Percentiles rank a stretch among this genome's conserved stretches.
Conservation (phyloP, 345 rosid genomes). For the Citrus maxima region DNA sequence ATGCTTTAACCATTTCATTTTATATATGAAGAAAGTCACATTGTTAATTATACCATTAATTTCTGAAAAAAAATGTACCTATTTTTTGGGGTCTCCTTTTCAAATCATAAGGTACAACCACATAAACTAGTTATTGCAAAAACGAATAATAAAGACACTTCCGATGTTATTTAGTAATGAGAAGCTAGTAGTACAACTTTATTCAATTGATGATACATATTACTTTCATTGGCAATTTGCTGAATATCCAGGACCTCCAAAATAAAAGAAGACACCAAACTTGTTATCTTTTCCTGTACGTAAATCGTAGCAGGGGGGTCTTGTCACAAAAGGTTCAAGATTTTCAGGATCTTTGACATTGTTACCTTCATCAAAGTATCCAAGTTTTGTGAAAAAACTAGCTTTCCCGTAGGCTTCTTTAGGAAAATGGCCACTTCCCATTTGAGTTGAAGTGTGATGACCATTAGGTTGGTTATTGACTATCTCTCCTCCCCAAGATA, state of each 20-base stretch:
- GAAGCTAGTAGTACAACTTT: neutral
- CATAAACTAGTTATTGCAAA: no score
- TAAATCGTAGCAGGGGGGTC: neutral
- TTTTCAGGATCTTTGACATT: neutral
- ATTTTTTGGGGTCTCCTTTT: no score
- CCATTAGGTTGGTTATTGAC: conserved; percentile 10
- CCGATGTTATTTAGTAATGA: neutral
- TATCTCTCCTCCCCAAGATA: conserved; percentile 48
- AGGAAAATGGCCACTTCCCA: conserved; percentile 50
- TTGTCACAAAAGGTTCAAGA: neutral
- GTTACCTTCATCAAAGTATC: neutral
- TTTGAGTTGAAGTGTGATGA: conserved; percentile 29
- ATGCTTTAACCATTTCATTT: no score
- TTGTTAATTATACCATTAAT: no score
- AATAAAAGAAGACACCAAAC: conserved; percentile 5
- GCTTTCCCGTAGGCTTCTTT: conserved; percentile 33
- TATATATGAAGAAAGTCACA: no score
- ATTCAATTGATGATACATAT: neutral
- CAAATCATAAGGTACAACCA: no score
- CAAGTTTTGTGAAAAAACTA: conserved; percentile 25
- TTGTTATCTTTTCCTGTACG: neutral
- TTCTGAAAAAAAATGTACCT: no score
- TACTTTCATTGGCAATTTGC: neutral
- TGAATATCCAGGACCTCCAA: conserved; percentile 10
- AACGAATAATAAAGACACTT: no score